Base-by-base conservation (phyloP, 306 rosid genomes). In the Acmispon strigosus region DNA sequence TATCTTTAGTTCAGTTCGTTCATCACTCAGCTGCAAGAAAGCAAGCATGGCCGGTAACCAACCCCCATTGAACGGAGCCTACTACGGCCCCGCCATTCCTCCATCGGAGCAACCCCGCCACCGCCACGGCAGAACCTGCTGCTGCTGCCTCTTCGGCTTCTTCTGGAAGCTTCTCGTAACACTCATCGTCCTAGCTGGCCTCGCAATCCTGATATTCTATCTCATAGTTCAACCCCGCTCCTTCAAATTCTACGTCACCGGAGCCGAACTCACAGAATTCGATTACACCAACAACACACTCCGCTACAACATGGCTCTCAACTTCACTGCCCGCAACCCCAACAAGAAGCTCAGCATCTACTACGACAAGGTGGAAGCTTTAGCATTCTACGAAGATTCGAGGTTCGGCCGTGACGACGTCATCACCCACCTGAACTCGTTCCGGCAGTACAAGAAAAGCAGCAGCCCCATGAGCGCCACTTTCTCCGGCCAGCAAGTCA, bases 191-290 rank as follows among this genome's bases (percentile, higher is more conserved):
- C 20, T 80, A 10, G 9, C 32, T 3, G 87, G 81, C 3, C 80
- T 88, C 1, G 80, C 79, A 1, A 17, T 72, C 10, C 67, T 92
- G 13, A 70, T 87, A 66, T 81, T 92, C 80, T 92, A 84, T 81
- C 90, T 89, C 45, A 47, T 89, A 6, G 77, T 88, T 37, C 88
- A 79, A 4, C 98, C 96, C 1, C 87, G 79, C 12, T 2, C 45
- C 11, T 66, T 89, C 83, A 84, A 83, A 16, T 86, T 84, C 41
- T 76, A 84, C 48, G 90, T 84, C 27, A 80, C 74, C 0, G 73
- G 85, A 7, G 85, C 90, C 14, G 8, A 73, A 2, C 79, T 92
- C 37, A 83, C 85, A 1, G 81, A 80, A 36, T 89, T 89, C 53
- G 84, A 85, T 15, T 78, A 76, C 75, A 32, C 45, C 66, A 81